Conservation (phyloP, 306 rosid species). For the Dryas octopetala region DNA sequence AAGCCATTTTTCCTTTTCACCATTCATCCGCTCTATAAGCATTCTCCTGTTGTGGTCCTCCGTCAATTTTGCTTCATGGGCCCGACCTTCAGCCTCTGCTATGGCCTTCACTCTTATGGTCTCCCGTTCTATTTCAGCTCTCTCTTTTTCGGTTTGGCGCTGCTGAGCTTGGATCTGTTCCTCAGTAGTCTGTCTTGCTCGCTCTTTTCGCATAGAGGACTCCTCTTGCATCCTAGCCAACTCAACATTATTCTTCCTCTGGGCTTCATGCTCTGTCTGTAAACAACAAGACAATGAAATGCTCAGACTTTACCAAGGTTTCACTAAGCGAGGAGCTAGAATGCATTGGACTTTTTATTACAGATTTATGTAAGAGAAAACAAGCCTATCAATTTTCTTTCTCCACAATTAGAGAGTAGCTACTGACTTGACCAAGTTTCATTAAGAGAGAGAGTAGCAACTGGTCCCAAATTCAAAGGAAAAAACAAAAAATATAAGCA, state of each 20-base stretch:
- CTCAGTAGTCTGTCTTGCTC: constrained; percentile 79
- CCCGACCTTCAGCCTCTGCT: constrained; percentile 96
- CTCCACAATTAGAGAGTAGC: neutral
- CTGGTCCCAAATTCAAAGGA: neutral
- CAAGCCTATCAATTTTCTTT: neutral
- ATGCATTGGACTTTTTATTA: neutral
- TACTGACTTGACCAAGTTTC: neutral
- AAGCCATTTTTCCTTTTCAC: constrained; percentile 97
- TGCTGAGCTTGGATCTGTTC: constrained; percentile 90
- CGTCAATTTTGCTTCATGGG: constrained; percentile 76
- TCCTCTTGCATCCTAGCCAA: constrained; percentile 93
- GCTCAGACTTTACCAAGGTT: constrained; percentile 2
- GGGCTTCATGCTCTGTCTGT: constrained; percentile 88
- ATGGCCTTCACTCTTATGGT: constrained; percentile 87
- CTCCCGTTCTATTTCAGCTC: constrained; percentile 92
- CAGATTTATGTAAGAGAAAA: neutral
- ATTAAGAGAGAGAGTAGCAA: neutral
- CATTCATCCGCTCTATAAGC: constrained; percentile 80
- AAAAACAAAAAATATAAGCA: neutral
- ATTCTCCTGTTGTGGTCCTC: constrained; percentile 89
- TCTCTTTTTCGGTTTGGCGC: constrained; percentile 82
- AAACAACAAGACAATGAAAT: constrained; percentile 22
- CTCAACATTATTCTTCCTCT: constrained; percentile 84
- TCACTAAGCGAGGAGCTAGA: neutral
- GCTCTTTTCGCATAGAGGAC: constrained; percentile 80